Evolutionary conservation across 2,329 filamentous ascomycete species (phyloP), one percentile per base, ranked within the genome.

Genomic region (Talaromyces sp.): DNA sequence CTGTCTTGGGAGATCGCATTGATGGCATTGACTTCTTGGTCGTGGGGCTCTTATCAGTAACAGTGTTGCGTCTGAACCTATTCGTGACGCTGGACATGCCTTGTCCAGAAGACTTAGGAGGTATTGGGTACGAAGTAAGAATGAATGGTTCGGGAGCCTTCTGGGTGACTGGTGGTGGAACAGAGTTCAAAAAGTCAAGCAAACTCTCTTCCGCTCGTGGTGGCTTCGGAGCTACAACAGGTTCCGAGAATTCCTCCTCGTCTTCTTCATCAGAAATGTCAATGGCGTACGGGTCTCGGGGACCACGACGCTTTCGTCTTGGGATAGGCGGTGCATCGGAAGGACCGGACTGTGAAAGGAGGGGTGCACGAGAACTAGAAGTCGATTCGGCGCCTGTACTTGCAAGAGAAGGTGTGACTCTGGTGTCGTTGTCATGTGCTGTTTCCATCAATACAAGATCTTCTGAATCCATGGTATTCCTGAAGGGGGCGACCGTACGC

Each of bases 281-380:
- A 68, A 98, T 92, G n/a, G 93, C 92, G 70, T 98, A 98, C 0
- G 94, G 95, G 72, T 99, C 95, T 64, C 87, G 90, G 60, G 93
- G 87, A 33, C 92, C 88, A 54, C 89, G 86, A 52, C 89, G 91
- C 22, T 67, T 67, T 43, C 66, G 62, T 9, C 22, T n/a, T 16
- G 61, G 63, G 19, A 60, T 60, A 16, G 60, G 58, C 5, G 68
- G 56, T 19, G 67, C 66, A 62, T 71, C 74, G 7, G 72, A 67
- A 24, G 72, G 73, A 56, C 74, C 76, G 43, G 73, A 66, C 31
- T 78, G 78, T 35, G 81, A 81, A 13, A 89, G 75, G 1, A 96
- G 84, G 0, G 87, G 90, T 9, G 90, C 91, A 67, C 88, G 87
- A 0, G 93, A 96, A 72, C 90, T 92, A 73, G 88, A 82, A n/a